These are phyloP conservation scores for Neurospora sp. DNA, from an alignment of 2,329 filamentous ascomycete genomes.

Conservation along the genomic window DNA sequence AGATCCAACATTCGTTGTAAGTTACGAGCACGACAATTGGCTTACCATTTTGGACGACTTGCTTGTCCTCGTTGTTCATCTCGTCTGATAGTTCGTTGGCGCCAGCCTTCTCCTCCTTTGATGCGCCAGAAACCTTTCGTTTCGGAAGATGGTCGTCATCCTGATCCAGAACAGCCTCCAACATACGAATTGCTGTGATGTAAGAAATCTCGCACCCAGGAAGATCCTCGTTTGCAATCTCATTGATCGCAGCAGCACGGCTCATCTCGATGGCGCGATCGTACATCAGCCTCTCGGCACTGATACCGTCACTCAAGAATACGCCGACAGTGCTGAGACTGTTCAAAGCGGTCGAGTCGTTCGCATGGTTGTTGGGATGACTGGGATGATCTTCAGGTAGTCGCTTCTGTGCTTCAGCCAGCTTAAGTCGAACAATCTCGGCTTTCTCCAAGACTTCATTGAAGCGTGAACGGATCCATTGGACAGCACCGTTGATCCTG, in stretches of 20 bases:
- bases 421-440: slow-evolving; percentile 80
- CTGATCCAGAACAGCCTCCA: slow-evolving; percentile 85
- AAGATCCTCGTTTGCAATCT: slow-evolving; percentile 86
- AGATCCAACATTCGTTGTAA: background rate
- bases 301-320: slow-evolving; percentile 76
- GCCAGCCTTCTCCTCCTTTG: slow-evolving; percentile 31
- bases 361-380: slow-evolving; percentile 69
- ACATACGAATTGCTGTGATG: slow-evolving; percentile 83
- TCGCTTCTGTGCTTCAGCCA: slow-evolving; percentile 75
- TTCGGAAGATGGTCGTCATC: slow-evolving; percentile 51
- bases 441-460: slow-evolving; percentile 97
- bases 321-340: slow-evolving; percentile 68
- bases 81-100: slow-evolving; percentile 32
- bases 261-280: slow-evolving; percentile 97
- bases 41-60: slow-evolving; percentile 64
- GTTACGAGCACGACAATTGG: slow-evolving; percentile 9
- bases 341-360: slow-evolving; percentile 44
- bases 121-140: slow-evolving; percentile 27
- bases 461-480: slow-evolving; percentile 89
- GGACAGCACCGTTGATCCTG: slow-evolving; percentile 85
- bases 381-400: slow-evolving; percentile 77
- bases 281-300: slow-evolving; percentile 96
- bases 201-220: slow-evolving; percentile 86
- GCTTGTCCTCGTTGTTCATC: slow-evolving; percentile 59
- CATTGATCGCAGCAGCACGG: slow-evolving; percentile 83